These are phyloP conservation scores for Trametes pubescens DNA, from an alignment of 1,284 basidiomycete genomes.

Conservation along the genomic window DNA sequence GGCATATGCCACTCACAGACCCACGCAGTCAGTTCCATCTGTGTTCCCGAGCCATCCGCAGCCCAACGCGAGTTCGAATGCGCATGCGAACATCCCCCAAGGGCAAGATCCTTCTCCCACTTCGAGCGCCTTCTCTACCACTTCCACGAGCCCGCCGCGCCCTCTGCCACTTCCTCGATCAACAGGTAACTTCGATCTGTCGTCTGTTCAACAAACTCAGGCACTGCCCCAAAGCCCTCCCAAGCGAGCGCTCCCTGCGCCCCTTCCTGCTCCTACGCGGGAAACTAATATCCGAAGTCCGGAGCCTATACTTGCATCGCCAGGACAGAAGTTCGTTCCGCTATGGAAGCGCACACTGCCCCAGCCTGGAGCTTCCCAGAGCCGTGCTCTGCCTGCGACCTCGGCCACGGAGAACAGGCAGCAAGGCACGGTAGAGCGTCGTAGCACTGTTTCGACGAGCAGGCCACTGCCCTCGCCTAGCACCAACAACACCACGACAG, in stretches of 20 bases:
- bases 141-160: constrained; percentile 32
- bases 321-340: constrained; percentile 42
- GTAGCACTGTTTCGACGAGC: constrained; percentile 25
- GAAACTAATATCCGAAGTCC: constrained; percentile 15
- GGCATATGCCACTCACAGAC: constrained; percentile 26
- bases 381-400: constrained; percentile 10
- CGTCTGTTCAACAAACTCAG: constrained; percentile 18
- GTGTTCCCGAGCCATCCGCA: constrained; percentile 12
- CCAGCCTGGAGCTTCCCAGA: constrained; percentile 27
- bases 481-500: constrained; percentile 2
- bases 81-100: constrained; percentile 13
- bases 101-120: constrained; percentile 12
- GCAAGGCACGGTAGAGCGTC: constrained; percentile 18
- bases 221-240: constrained; percentile 32
- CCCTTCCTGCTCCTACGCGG: constrained; percentile 8
- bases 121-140: constrained; percentile 20
- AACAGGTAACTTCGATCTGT: constrained; percentile 33
- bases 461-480: constrained; percentile 25
- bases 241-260: constrained; percentile 30
- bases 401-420: constrained; percentile 13
- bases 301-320: constrained; percentile 23
- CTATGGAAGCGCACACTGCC: constrained; percentile 43
- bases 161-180: constrained; percentile 39
- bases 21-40: constrained; percentile 30
- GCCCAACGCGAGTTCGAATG: not conserved